Conservation (phyloP, 164 flowering plant species). For the Aristolochia fimbriata region DNA sequence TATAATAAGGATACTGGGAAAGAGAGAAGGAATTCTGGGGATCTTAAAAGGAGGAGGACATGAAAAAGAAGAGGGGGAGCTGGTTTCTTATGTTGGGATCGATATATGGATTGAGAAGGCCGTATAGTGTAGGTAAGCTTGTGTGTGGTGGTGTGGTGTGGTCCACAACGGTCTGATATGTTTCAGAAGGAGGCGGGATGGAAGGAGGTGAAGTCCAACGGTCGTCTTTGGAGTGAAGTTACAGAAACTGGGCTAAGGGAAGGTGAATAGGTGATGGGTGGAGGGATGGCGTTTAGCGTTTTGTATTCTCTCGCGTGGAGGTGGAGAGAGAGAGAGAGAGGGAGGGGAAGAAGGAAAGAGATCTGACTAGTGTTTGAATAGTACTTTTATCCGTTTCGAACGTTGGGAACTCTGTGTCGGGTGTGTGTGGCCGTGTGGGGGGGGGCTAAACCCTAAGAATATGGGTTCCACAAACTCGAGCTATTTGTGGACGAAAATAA, state of each 20-base stretch:
- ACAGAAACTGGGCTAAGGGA: neutral
- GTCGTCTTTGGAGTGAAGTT: neutral
- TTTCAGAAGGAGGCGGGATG: neutral
- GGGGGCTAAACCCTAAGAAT: too few species aligned
- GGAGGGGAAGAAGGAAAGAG: too few species aligned
- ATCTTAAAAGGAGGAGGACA: neutral
- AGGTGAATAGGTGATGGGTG: too few species aligned
- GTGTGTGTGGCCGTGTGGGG: too few species aligned
- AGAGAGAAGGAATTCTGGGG: neutral
- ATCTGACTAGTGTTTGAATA: neutral
- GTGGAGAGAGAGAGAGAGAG: neutral
- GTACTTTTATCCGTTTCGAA: neutral
- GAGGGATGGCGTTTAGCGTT: neutral
- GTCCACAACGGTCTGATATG: neutral
- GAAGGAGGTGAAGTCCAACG: neutral
- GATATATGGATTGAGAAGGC: too few species aligned
- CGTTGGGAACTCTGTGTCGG: neutral
- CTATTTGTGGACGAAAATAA: too few species aligned
- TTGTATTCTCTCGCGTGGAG: neutral
- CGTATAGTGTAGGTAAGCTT: too few species aligned
- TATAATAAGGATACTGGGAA: too few species aligned
- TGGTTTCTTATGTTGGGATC: constrained; percentile 1
- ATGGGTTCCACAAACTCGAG: neutral
- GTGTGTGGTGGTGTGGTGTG: neutral
- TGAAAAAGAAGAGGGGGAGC: neutral